Evolutionary conservation across 2,329 filamentous ascomycete genomes (phyloP), one percentile per base, ranked within the genome.

Genomic region (Fusarium setosum): DNA sequence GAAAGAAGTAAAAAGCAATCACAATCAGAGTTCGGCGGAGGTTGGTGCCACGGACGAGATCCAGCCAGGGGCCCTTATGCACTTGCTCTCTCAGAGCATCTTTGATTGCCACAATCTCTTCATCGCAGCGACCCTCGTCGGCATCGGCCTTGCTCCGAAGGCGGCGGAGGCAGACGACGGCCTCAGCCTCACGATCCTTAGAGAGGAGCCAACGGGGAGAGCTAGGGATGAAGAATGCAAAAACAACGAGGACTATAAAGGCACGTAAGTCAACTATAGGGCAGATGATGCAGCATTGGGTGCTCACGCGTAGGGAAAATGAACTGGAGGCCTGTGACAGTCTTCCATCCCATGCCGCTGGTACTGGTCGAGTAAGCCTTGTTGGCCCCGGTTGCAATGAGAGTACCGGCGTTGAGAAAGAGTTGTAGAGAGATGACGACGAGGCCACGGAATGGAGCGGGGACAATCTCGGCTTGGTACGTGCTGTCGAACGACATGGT

Each of bases 121-220:
- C 24, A 12, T 54, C 49, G 15, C 56, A 54, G 9, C 41, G 31
- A 2, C 49, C 56, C 17, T 59, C 56, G 15, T 44, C 40, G 8
- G 55, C 31, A 18, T 58, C 38, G 20, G 47, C 23, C 40, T 58
- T 41, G 13, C 48, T 40, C 18, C 49, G 37, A 13, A 53, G 56
- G 10, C 49, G 56, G 5, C 20, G 21, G 12, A 56, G 38, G 6
- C 42, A 40, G 11, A 4, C 21, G 6, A 60, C n/a, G 17, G 51
- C 57, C 7, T 60, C 57, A 6, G 47, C 29, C 21, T 50, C 42
- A 3, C 57, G 42, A 17, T 49, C 57, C 12, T 50, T 49, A 5
- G 57, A 56, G 7, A 60, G 17, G 15, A 60, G 57, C 57, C 51
- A 60, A 3, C 57, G 50, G 4, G 57, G 57, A 13, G 56, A 59